Evolutionary conservation across 192 early-diverging fungal genomes (phyloP).

Genomic region (Umbelopsis ramanniana): DNA sequence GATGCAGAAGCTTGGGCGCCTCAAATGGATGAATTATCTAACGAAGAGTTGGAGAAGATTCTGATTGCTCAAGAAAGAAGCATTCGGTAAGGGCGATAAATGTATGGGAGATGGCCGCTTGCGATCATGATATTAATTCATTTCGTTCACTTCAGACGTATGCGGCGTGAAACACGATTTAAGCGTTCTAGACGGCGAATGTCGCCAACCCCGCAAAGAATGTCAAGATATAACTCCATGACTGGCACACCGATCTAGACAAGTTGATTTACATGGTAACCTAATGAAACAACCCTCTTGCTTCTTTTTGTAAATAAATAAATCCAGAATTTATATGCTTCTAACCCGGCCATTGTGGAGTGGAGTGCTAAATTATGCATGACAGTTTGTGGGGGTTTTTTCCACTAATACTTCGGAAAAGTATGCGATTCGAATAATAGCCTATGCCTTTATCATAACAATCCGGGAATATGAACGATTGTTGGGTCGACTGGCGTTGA

Average conservation of each 20-base stretch:
- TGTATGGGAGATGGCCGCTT: neutral
- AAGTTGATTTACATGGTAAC: neutral
- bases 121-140: neutral
- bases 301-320: neutral
- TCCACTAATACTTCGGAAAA: too few species aligned
- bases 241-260: constrained; percentile 15
- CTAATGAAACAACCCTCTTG: constrained; percentile 7
- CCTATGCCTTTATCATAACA: too few species aligned
- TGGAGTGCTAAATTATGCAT: too few species aligned
- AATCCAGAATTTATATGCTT: neutral
- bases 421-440: too few species aligned
- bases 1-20: constrained; percentile 60
- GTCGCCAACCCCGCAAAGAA: constrained; percentile 14
- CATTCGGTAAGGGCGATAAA: constrained; percentile 46
- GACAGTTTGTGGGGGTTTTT: too few species aligned
- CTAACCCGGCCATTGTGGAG: too few species aligned
- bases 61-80: constrained; percentile 59
- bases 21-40: constrained; percentile 56
- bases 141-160: constrained; percentile 15
- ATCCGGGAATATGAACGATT: too few species aligned
- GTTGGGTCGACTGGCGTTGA: too few species aligned
- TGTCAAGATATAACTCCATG: constrained; percentile 15
- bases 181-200: constrained; percentile 33
- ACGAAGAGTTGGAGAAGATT: constrained; percentile 65
- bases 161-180: constrained; percentile 36